Base-by-base conservation (phyloP, 75 land plant species). In the Larix kaempferi region DNA sequence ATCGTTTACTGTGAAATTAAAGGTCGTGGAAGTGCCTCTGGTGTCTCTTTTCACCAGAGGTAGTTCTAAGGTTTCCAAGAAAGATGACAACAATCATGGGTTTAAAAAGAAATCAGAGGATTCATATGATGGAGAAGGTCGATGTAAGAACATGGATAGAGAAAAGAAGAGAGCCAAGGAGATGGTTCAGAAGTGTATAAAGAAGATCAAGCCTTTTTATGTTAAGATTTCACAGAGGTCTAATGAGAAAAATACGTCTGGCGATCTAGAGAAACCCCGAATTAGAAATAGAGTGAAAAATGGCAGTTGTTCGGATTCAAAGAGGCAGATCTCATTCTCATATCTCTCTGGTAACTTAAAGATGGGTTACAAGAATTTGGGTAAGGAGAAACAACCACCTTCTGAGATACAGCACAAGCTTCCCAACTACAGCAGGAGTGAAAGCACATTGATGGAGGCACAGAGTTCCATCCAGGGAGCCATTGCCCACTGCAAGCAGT, bases 191-290 rank as follows among this genome's bases (percentile, higher is more conserved):
- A 85, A 81, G 82, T 91, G 88, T 61, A 59, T 91, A 44, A 91
- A 79, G 80, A 88, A 56, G 86, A 82, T 91, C 55, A 91, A 86
- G 84, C 93, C 93, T 6, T 78, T 90, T 1, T 90, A 90, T 78
- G 77, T 86, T 21, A 81, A 77, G 19, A 88, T 80, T 21, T 90
- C 88, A 12, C 77, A 78, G 74, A 59, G 82, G 60, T 85, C 82
- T 64, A 75, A 57, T n/a, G 90, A 84, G 57, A 86, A 81, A 77
- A 29, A 74, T 6, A 75, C 74, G 54, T 66, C 74, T 35, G 74
- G 89, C 16, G 84, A 76, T 23, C 75, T 76, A 56, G 66, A 78
- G 35, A 66, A 33, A 26, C 14, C 13, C 4, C 59, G 62, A 69
- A 52, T 39, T 21, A 2, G 3, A n/a, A 69, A 17, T 41, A 25